Percentiles rank a stretch among this genome's conserved stretches.
Evolutionary conservation across 1,139 yeast species (phyloP).

Genomic region (Suhomyces anneliseae): DNA sequence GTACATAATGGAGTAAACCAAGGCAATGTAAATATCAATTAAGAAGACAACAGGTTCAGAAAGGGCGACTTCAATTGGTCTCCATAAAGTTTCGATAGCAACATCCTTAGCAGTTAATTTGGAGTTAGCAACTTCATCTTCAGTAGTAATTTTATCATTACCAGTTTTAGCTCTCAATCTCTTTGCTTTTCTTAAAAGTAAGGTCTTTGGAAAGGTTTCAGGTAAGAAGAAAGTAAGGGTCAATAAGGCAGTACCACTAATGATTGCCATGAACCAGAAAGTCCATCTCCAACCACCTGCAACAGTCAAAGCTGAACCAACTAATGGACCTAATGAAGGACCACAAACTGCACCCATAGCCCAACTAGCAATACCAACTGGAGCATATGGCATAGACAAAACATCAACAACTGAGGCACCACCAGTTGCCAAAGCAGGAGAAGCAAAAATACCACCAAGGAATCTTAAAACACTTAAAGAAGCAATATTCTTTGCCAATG

Average conservation of each 20-base stretch:
- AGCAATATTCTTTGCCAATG: constrained; percentile 31
- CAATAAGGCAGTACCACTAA: constrained; percentile 28
- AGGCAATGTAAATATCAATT: constrained; percentile 50
- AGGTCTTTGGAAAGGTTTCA: constrained; percentile 35
- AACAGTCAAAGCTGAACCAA: constrained; percentile 33
- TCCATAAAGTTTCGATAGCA: constrained; percentile 46
- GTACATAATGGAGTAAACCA: constrained; percentile 55
- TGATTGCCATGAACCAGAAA: constrained; percentile 39
- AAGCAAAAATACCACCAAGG: constrained; percentile 35
- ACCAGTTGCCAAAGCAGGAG: constrained; percentile 40
- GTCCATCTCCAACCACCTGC: constrained; percentile 40
- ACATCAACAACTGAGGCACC: constrained; percentile 39
- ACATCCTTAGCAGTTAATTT: constrained; percentile 21
- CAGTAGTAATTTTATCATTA: constrained; percentile 29
- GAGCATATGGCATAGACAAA: constrained; percentile 26
- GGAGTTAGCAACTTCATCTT: constrained; percentile 28
- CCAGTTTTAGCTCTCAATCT: constrained; percentile 38
- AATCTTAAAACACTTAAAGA: constrained; percentile 34
- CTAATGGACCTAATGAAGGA: constrained; percentile 38
- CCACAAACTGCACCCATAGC: constrained; percentile 37
- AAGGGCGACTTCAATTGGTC: constrained; percentile 45
- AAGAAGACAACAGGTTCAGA: constrained; percentile 48
- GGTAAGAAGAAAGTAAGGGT: constrained; percentile 32
- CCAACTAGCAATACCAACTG: constrained; percentile 37
- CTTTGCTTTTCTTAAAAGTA: constrained; percentile 37